Evolutionary conservation across 2,329 filamentous ascomycete genomes (phyloP), one percentile per base, ranked within the genome.

Genomic region (Orbilia ellipsospora): DNA sequence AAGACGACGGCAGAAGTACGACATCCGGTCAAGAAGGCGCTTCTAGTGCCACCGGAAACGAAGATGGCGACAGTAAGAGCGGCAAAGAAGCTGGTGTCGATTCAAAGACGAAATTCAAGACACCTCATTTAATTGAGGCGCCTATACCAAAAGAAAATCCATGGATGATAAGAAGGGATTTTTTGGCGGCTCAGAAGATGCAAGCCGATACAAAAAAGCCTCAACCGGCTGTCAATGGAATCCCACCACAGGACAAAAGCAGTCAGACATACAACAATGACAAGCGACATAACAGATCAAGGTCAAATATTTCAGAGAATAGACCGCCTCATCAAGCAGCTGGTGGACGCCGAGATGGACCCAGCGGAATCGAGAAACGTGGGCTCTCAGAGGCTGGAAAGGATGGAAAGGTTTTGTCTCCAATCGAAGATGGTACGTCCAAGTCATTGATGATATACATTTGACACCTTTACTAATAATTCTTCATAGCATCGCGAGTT

Each of bases 121-220:
- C 64, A 52, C 64, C 64, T 18, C 68, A 75, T 40, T 44, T 75
- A 48, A 31, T 75, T 44, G 72, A 75, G 50, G 72, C 72, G 16
- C 72, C 72, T 1, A 75, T 75, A 60, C 72, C 72, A 54, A 75
- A 75, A 28, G 51, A 75, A 16, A 75, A 75, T 36, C 64, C 64
- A 52, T 75, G 72, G 72, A 59, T 50, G 28, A 54, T 63, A 45
- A 59, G 72, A 55, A 75, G 59, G 60, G 72, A 75, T n/a, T n/a
- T n/a, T n/a, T n/a, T n/a, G n/a, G n/a, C n/a, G 28, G 67, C 64
- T 16, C 64, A 54, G 54, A 51, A 59, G 42, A 26, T 68, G 50
- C 63, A 68, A 45, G 52, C 48, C 8, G 72, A 75, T 8, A 68
- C 64, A 15, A 64, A 64, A 28, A 75, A 75, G 48, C 51, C 59